These are phyloP conservation scores for Ogataea dorogensis DNA, from an alignment of 805 yeast genomes.

Conservation along the genomic window DNA sequence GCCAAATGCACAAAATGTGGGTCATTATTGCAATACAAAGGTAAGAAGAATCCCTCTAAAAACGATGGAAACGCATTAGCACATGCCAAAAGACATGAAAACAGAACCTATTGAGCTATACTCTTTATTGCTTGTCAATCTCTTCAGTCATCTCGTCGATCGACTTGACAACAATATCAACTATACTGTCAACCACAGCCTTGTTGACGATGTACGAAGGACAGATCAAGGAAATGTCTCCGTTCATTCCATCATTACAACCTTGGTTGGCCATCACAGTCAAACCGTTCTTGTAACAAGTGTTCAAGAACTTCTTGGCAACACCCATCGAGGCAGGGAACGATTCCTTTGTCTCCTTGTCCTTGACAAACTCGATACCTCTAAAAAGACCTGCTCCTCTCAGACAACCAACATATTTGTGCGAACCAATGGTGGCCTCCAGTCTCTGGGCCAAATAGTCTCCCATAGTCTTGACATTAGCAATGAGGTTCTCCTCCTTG, in stretches of 20 bases:
- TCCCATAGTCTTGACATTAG: slow-evolving; percentile 43
- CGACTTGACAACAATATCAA: slow-evolving; percentile 15
- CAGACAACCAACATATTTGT: slow-evolving; percentile 46
- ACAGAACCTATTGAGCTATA: background rate
- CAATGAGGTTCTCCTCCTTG: slow-evolving; percentile 35
- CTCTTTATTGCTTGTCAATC: slow-evolving; percentile 1
- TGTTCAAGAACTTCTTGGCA: slow-evolving; percentile 34
- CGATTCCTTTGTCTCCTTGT: slow-evolving; percentile 45
- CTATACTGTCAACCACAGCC: slow-evolving; percentile 36
- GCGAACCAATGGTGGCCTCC: slow-evolving; percentile 28
- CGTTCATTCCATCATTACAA: slow-evolving; percentile 39
- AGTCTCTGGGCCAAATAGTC: slow-evolving; percentile 41
- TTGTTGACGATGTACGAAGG: slow-evolving; percentile 43
- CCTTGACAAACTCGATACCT: slow-evolving; percentile 50
- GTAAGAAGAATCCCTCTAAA: slow-evolving; percentile 8
- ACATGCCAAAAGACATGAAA: slow-evolving; percentile 10
- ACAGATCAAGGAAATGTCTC: slow-evolving; percentile 46
- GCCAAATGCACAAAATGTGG: slow-evolving; percentile 12
- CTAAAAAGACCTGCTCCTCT: slow-evolving; percentile 58
- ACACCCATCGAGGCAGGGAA: slow-evolving; percentile 35
- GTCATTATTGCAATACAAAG: slow-evolving; percentile 7
- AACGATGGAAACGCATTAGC: slow-evolving; percentile 11
- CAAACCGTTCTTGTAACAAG: slow-evolving; percentile 40
- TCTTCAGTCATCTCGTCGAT: slow-evolving; percentile 7
- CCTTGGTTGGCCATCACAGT: slow-evolving; percentile 41